Conservation (phyloP, 306 rosid genomes). For the Vicia sativa region DNA sequence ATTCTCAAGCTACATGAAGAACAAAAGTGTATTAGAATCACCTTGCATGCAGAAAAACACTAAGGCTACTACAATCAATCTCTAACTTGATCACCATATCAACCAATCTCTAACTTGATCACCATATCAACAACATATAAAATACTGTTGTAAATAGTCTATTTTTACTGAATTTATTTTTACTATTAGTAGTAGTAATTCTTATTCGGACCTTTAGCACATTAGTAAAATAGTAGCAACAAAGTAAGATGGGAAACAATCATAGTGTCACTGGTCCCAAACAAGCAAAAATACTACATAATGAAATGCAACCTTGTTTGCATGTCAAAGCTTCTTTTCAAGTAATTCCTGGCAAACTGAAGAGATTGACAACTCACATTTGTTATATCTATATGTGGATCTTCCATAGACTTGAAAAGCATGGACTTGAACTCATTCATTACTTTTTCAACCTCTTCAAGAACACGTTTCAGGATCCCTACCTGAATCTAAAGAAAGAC, state of each 20-base stretch:
- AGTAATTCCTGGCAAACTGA: constrained; percentile 22
- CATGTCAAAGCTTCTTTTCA: constrained; percentile 31
- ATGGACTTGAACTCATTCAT: constrained; percentile 92
- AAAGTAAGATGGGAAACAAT: constrained; percentile 20
- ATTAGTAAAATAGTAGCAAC: constrained; percentile 14
- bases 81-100: constrained; percentile 31
- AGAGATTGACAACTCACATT: constrained; percentile 60
- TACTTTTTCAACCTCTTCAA: constrained; percentile 99
- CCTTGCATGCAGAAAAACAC: constrained; percentile 10
- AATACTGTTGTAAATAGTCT: too few species aligned
- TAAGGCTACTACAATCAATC: constrained; percentile 13
- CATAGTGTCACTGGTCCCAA: constrained; percentile 19
- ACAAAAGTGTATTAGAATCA: constrained; percentile 33
- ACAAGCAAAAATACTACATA: constrained; percentile 30
- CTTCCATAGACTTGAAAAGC: constrained; percentile 97
- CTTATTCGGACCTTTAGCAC: neutral
- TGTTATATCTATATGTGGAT: constrained; percentile 86
- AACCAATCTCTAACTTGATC: constrained; percentile 28
- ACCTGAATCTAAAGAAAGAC: constrained; percentile 61
- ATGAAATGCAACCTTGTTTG: constrained; percentile 22
- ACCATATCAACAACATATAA: constrained; percentile 3
- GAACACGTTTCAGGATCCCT: constrained; percentile 94
- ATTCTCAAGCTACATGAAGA: constrained; percentile 80
- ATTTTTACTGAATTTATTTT: too few species aligned
- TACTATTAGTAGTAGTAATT: too few species aligned